Base-by-base conservation (phyloP, 805 yeast species). In the Candida anglica region DNA sequence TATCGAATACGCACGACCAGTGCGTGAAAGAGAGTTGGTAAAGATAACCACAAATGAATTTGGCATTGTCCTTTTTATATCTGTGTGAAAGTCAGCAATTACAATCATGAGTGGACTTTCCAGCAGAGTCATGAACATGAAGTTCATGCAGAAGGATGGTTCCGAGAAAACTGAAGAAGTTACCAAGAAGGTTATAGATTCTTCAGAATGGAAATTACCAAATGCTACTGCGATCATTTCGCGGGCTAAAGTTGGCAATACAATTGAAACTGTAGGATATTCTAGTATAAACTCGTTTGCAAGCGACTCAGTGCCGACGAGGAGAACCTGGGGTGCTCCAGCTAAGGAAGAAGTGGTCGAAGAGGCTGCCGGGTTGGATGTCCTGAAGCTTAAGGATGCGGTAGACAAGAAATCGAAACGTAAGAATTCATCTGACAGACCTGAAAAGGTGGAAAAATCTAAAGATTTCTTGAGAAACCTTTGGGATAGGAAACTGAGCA, bases 61-160 rank as follows among this genome's bases (percentile, higher is more conserved):
- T n/a, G n/a, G n/a, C n/a, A n/a, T n/a, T n/a, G n/a, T n/a, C n/a
- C n/a, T n/a, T n/a, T n/a, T n/a, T 11, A 23, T 7, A 11, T 23
- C 13, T 23, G 13, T 23, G 26, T 23, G 26, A n/a, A 23, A 14
- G 26, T 7, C 6, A 19, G 6, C 22, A 19, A 19, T 7, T 14
- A 11, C 6, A 11, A 23, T 23, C 5, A 58, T 56, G 63, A 52
- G 58, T 40, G 55, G 58, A 6, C 53, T 66, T 33, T 82, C 93
- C 18, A 75, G 76, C 47, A 72, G 87, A 48, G 85, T 86, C 47
- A 66, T 81, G 78, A 82, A 81, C 73, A 86, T 86, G 96, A 86
- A 86, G 69, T 66, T 67, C 68, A 66, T 66, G 70, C 60, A 54
- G 37, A 53, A 50, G 27, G 50, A 69, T 22, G 75, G 71, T 15